Base-by-base conservation (phyloP, 768 basidiomycete genomes). In the Epithele typhae region DNA sequence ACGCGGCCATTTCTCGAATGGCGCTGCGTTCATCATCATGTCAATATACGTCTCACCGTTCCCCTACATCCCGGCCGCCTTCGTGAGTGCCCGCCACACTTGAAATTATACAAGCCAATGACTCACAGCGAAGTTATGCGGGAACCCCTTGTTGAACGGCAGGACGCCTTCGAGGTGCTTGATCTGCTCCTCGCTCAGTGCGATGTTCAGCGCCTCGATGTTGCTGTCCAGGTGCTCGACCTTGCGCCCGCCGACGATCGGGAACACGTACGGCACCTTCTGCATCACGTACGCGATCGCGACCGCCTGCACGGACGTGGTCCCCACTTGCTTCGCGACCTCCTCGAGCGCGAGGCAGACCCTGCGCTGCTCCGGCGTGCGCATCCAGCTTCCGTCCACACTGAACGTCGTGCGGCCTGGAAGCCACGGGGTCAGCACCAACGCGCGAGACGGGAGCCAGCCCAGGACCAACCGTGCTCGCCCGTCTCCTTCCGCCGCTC, bases 271-370 rank as follows among this genome's bases (percentile, higher is more conserved):
- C 0, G 73, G 70, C 2, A 71, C 66, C 57, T 79, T 81, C 34
- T 78, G 73, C 62, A 80, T 64, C 10, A 79, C 62, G 46, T 78
- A 79, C 15, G 76, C 75, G 45, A 80, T 74, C 1, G 76, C 75
- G 3, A 78, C 74, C 46, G 54, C 38, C 27, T 48, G 49, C 43
- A 59, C 48, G 34, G 23, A 49, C 44, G 46, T 48, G 8, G 43
- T 68, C 0, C 77, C 78, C 8, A 79, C 65, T 52, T 80, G 73
- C 12, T 57, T 53, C 3, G 78, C 77, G 11, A 81, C 72, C 45
- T 74, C 69, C 55, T 76, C 76, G 17, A 80, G 62, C 0, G 69
- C 77, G 6, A 60, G 48, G 38, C 68, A 68, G 7, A 78, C 58
- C 24, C 63, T 66, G 41, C 53, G 63, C 52, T 81, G 73, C 15